Conservation (phyloP, 164 flowering plant genomes). For the Macadamia tetraphylla region DNA sequence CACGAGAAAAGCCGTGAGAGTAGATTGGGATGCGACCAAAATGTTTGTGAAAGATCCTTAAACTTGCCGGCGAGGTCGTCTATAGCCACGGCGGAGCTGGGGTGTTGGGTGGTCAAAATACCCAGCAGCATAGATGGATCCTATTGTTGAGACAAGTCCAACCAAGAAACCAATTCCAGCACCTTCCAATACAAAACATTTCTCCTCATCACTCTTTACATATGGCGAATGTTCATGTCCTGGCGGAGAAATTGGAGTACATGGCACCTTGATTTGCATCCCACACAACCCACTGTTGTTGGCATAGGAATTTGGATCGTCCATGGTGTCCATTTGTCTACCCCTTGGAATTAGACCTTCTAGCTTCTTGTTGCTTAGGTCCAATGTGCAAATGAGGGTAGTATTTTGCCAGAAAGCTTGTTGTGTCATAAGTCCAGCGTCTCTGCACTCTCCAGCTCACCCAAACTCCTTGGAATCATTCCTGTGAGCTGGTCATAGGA, state of each 20-base stretch:
- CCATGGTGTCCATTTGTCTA: conserved; percentile 37
- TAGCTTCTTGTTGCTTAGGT: conserved; percentile 38
- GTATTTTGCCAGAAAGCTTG: conserved; percentile 38
- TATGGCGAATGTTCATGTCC: conserved; percentile 5
- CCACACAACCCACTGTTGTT: conserved; percentile 53
- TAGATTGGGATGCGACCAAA: too few species aligned
- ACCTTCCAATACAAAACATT: conserved; percentile 34
- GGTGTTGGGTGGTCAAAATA: neutral
- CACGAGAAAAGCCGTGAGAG: too few species aligned
- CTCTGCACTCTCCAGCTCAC: conserved; percentile 34
- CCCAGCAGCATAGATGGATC: conserved; percentile 9
- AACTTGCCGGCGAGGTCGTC: too few species aligned
- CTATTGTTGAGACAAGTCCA: conserved; percentile 19
- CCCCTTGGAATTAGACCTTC: conserved; percentile 31
- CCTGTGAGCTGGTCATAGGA: conserved; percentile 38
- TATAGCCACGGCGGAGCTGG: too few species aligned
- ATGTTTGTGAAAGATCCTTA: too few species aligned
- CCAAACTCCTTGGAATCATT: conserved; percentile 33
- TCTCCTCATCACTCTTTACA: conserved; percentile 5
- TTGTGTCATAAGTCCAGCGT: conserved; percentile 44
- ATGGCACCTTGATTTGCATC: conserved; percentile 29
- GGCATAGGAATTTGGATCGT: conserved; percentile 29
- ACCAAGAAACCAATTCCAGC: conserved; percentile 31
- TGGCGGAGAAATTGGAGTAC: conserved; percentile 14
- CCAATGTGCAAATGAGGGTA: conserved; percentile 26